Base-by-base conservation (phyloP, 768 basidiomycete species). In the Collybia mongolica region DNA sequence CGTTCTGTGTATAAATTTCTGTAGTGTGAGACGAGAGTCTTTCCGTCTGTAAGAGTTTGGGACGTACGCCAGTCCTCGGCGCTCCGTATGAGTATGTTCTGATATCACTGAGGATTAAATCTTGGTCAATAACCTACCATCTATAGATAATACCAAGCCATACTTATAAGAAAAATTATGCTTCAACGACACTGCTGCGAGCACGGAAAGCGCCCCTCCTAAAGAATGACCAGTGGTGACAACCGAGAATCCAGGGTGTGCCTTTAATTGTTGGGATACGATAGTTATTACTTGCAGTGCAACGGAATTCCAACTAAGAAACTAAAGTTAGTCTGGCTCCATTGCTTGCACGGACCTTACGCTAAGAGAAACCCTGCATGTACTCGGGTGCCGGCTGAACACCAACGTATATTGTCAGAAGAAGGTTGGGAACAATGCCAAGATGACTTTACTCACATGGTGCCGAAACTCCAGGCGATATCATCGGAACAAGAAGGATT, bases 191-290 rank as follows among this genome's bases (percentile, higher is more conserved):
- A 81, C 64, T 2, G 77, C 76, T 1, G 73, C 77, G 1, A 82
- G 61, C 2, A 75, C 67, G 1, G 82, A 72, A 5, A 83, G 60
- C 0, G 80, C 66, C 6, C 80, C 82, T 8, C 82, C 82, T 8
- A 82, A 62, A 1, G 81, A 82, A 56, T 83, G 82, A 0, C 82
- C 82, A 4, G 70, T 68, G 0, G 74, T 74, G 7, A 77, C 72
- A 26, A 82, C 61, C 1, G 68, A 57, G 54, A 72, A 73, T 1
- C 60, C 69, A 2, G 69, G 64, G 49, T 79, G 65, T 2, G 51
- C 50, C 9, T 58, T 53, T 1, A 77, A 57, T 52, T 79, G 71
- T 6, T 59, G 49, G 5, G 62, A 55, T 3, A 81, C 51, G 19
- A 73, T 61, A 9, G 64, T 49, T 6, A 72, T 59, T 22, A 80